Conservation (phyloP, 306 rosid species). For the Pyrus bretschneideri region DNA sequence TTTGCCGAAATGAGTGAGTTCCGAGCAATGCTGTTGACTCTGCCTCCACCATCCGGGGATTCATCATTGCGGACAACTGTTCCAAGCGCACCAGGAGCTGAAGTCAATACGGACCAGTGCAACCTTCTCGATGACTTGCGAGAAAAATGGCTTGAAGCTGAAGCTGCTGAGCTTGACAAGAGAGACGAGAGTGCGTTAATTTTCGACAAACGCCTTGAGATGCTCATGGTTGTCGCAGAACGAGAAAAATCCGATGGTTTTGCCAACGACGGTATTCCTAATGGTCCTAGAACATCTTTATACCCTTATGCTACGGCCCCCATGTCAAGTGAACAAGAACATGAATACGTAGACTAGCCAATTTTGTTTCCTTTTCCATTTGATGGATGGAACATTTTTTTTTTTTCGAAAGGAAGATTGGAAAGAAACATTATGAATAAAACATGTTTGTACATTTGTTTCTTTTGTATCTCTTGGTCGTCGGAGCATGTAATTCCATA, state of each 20-base stretch:
- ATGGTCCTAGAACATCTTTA: constrained; percentile 11
- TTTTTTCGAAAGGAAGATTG: background rate
- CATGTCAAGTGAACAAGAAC: constrained; percentile 24
- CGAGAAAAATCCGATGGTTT: constrained; percentile 49
- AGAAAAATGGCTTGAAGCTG: constrained; percentile 97
- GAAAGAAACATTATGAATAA: background rate
- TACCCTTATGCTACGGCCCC: constrained; percentile 7
- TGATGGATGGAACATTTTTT: background rate
- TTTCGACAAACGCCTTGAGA: constrained; percentile 85
- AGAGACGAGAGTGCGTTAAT: constrained; percentile 92
- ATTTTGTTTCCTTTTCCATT: constrained; percentile 10
- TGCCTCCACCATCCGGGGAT: constrained; percentile 96
- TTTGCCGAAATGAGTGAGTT: constrained; percentile 78
- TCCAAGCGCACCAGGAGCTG: constrained; percentile 92
- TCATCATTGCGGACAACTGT: constrained; percentile 79
- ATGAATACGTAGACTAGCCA: constrained; percentile 13
- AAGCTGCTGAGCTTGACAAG: constrained; percentile 90
- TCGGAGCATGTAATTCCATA: constrained; percentile 26
- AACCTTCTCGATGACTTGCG: constrained; percentile 89
- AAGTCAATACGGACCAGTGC: constrained; percentile 53
- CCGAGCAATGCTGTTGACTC: constrained; percentile 69
- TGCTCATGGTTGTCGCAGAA: constrained; percentile 80
- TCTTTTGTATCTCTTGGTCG: constrained; percentile 20
- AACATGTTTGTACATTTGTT: constrained; percentile 22
- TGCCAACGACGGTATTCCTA: constrained; percentile 12